phyloP scores from a whole-genome alignment of 306 rosid species.

The Senna tora region DNA sequence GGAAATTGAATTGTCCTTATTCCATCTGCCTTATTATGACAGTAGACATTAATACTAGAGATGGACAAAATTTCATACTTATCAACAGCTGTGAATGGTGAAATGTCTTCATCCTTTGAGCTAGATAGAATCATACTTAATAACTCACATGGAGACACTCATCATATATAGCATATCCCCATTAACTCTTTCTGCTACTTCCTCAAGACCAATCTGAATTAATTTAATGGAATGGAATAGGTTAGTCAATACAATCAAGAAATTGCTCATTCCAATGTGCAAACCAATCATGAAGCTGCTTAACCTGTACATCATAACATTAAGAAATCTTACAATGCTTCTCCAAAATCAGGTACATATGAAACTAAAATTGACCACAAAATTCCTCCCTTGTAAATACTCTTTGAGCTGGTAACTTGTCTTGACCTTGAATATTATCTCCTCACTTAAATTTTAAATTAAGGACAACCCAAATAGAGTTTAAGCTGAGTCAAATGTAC shows the following conservation, averaged over 20 bases:
- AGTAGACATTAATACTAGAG: neutral
- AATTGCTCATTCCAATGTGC: constrained; percentile 82
- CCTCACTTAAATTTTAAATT: no score
- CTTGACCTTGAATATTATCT: no score
- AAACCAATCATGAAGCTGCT: constrained; percentile 90
- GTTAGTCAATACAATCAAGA: constrained; percentile 46
- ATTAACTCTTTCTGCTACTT: constrained; percentile 86
- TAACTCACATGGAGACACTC: constrained; percentile 88
- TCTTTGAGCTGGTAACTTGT: no score
- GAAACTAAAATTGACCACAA: constrained; percentile 10
- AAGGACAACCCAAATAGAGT: no score
- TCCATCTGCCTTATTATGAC: constrained; percentile 7
- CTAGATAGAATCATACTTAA: constrained; percentile 75
- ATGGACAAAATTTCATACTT: constrained; percentile 57
- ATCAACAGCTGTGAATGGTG: constrained; percentile 96
- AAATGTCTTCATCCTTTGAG: constrained; percentile 92
- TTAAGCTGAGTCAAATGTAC: no score
- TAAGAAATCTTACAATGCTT: constrained; percentile 34
- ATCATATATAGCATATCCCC: constrained; percentile 98
- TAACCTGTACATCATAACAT: constrained; percentile 62
- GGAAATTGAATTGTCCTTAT: constrained; percentile 10
- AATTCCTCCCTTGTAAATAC: neutral
- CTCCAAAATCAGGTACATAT: constrained; percentile 29
- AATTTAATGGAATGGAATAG: constrained; percentile 29
- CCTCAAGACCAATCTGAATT: constrained; percentile 88